Evolutionary conservation across 2,329 filamentous ascomycete species (phyloP).

Genomic region (Neophaeococcomyces mojaviensis): DNA sequence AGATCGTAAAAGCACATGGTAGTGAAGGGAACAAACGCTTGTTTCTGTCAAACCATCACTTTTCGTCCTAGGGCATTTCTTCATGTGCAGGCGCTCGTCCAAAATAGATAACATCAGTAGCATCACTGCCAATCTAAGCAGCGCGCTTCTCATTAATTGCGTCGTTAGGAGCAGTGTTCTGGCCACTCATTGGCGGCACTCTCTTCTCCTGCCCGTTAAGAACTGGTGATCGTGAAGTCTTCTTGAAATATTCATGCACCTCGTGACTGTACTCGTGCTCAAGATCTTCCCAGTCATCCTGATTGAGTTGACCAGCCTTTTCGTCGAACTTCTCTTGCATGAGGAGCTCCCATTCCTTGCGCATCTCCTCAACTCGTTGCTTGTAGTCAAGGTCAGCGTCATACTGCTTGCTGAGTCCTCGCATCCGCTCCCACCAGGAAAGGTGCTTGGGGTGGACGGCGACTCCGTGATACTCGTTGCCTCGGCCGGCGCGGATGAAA

Average conservation of each 20-base stretch:
- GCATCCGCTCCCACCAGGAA: slow-evolving; percentile 76
- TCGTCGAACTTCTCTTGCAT: slow-evolving; percentile 44
- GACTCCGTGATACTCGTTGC: slow-evolving; percentile 81
- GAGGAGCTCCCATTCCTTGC: slow-evolving; percentile 47
- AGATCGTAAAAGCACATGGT: too few relatives aligned
- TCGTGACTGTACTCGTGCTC: slow-evolving; percentile 43
- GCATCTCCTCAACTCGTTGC: slow-evolving; percentile 77
- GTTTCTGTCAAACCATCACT: too few relatives aligned
- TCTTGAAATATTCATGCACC: slow-evolving; percentile 48
- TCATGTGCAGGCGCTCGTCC: too few relatives aligned
- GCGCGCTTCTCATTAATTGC: too few relatives aligned
- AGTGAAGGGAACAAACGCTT: too few relatives aligned
- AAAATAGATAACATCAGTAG: too few relatives aligned
- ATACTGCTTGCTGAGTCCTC: slow-evolving; percentile 73
- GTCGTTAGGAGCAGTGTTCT: too few relatives aligned
- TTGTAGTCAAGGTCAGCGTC: slow-evolving; percentile 75
- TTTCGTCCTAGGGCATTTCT: too few relatives aligned
- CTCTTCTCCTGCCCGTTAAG: too few relatives aligned
- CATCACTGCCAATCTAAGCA: too few relatives aligned
- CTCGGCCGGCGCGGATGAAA: slow-evolving; percentile 72
- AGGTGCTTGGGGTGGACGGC: slow-evolving; percentile 86
- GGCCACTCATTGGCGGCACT: too few relatives aligned
- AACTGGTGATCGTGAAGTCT: slow-evolving; percentile 30
- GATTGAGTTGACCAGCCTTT: slow-evolving; percentile 36
- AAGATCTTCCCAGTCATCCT: slow-evolving; percentile 30